These are phyloP conservation scores for Tolypocladium ovalisporum DNA, from an alignment of 2,329 filamentous ascomycete genomes.

Conservation along the genomic window DNA sequence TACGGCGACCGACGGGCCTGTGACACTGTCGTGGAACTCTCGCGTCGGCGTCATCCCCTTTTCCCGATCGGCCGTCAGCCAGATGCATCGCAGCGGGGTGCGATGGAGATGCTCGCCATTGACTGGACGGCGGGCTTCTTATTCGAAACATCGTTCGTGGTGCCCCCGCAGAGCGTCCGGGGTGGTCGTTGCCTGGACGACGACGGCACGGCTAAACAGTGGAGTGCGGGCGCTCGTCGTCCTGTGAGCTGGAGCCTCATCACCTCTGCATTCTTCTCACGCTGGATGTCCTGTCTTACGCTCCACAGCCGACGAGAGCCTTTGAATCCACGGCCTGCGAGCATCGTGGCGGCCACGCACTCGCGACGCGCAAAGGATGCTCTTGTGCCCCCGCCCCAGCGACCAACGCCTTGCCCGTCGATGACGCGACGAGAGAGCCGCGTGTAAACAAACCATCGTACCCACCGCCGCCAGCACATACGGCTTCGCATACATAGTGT, in stretches of 20 bases:
- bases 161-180: background rate
- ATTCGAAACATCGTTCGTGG: background rate
- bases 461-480: background rate
- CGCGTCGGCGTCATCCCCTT: too few species aligned
- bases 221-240: background rate
- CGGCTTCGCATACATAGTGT: background rate
- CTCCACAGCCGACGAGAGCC: background rate
- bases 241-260: background rate
- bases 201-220: background rate
- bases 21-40: too few species aligned
- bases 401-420: background rate
- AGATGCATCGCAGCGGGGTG: background rate
- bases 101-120: background rate
- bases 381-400: background rate
- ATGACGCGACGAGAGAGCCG: background rate
- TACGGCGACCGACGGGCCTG: too few species aligned
- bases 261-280: background rate
- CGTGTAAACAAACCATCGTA: background rate
- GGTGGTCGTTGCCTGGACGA: background rate
- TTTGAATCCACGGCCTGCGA: background rate
- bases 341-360: background rate
- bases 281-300: background rate
- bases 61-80: too few species aligned
- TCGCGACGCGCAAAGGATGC: background rate
- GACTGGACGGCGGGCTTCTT: background rate